Evolutionary conservation across 768 basidiomycete genomes (phyloP).

Genomic region (Lactarius evosmus): DNA sequence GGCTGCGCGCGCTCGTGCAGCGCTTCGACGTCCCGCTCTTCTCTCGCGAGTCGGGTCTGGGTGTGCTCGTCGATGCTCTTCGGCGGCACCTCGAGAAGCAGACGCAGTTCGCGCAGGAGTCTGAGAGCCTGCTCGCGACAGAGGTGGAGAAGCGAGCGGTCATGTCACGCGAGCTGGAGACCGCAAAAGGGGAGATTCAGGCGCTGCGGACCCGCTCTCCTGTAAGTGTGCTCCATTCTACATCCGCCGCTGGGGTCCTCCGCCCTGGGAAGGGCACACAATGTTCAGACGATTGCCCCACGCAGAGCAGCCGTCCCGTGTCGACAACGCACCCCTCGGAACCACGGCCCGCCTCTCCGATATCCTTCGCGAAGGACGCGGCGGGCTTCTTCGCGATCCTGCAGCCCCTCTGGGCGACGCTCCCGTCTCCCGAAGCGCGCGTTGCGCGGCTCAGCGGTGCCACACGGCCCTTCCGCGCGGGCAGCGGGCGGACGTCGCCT

Average conservation of each 20-base stretch:
- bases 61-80: slow-evolving; percentile 32
- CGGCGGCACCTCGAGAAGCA: slow-evolving; percentile 35
- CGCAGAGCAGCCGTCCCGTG: slow-evolving; percentile 16
- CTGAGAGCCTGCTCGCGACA: slow-evolving; percentile 38
- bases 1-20: slow-evolving; percentile 51
- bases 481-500: slow-evolving; percentile 32
- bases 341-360: slow-evolving; percentile 23
- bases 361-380: slow-evolving; percentile 43
- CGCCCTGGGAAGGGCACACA: slow-evolving; percentile 16
- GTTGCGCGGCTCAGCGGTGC: slow-evolving; percentile 54
- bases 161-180: slow-evolving; percentile 30
- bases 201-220: slow-evolving; percentile 26
- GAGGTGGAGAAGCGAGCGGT: slow-evolving; percentile 31
- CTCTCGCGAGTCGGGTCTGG: slow-evolving; percentile 32
- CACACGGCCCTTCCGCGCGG: slow-evolving; percentile 45
- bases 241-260: not conserved
- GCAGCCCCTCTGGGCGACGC: slow-evolving; percentile 70
- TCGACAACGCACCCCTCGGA: not conserved
- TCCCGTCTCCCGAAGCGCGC: slow-evolving; percentile 84
- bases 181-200: slow-evolving; percentile 28
- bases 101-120: slow-evolving; percentile 38
- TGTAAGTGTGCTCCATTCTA: slow-evolving; percentile 39
- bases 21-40: slow-evolving; percentile 55
- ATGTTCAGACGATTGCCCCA: not conserved
- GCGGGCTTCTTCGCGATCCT: slow-evolving; percentile 59